These are phyloP conservation scores for Chalciporus sphaerocephalus DNA, from an alignment of 768 basidiomycete genomes.

Conservation along the genomic window DNA sequence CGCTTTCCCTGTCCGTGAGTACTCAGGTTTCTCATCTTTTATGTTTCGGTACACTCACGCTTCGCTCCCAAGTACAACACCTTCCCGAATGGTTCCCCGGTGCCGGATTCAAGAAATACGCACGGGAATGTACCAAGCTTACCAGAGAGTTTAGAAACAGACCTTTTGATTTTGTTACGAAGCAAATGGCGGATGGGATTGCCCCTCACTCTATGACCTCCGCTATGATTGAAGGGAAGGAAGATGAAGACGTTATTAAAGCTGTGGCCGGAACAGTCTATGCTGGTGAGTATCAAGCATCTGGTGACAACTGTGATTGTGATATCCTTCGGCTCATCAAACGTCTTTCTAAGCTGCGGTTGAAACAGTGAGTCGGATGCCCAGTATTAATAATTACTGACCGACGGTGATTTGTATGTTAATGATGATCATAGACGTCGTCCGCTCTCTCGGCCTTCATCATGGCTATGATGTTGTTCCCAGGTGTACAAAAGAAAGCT, in stretches of 20 bases:
- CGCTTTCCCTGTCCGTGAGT: slow-evolving; percentile 28
- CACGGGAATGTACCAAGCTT: slow-evolving; percentile 11
- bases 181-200: slow-evolving; percentile 16
- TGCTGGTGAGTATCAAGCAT: slow-evolving; percentile 21
- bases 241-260: slow-evolving; percentile 27
- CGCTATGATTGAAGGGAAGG: slow-evolving; percentile 22
- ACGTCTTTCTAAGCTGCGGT: slow-evolving; percentile 13
- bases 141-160: slow-evolving; percentile 17
- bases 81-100: slow-evolving; percentile 32
- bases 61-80: slow-evolving; percentile 18
- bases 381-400: too few relatives aligned
- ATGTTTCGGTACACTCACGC: not conserved
- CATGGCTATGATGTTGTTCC: slow-evolving; percentile 25
- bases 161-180: slow-evolving; percentile 17
- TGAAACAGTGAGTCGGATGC: slow-evolving; percentile 17
- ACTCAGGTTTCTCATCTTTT: not conserved
- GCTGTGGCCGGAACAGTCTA: slow-evolving; percentile 31
- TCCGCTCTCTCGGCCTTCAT: slow-evolving; percentile 25
- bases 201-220: slow-evolving; percentile 20
- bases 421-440: slow-evolving; percentile 9
- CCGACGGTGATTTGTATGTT: not conserved
- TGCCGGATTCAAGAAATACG: slow-evolving; percentile 25
- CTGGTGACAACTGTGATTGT: not conserved
- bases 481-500: slow-evolving; percentile 21
- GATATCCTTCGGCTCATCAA: not conserved